A percentile compares a stretch with the other conserved stretches of the same genome.
phyloP scores from a whole-genome alignment of 495 filamentous ascomycete species.

The Penicillium paxilli region DNA sequence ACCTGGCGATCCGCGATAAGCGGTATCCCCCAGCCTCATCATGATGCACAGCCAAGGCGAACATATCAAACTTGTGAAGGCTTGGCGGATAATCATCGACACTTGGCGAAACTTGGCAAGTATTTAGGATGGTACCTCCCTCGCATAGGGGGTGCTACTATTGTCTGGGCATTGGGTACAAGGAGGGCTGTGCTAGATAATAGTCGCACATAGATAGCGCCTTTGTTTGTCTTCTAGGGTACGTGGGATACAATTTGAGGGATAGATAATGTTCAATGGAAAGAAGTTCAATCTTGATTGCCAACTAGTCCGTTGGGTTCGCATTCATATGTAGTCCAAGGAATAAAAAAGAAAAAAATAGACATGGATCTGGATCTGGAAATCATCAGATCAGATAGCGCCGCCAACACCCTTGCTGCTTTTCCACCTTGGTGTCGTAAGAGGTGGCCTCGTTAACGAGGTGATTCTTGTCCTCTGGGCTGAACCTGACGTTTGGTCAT shows the following conservation, averaged over 20 bases:
- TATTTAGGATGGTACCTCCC: conserved; percentile 24
- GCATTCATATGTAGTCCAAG: conserved; percentile 9
- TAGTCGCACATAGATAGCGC: no score
- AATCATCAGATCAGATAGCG: conserved; percentile 16
- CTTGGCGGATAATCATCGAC: conserved; percentile 39
- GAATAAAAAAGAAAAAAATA: conserved; percentile 5
- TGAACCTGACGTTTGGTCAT: conserved; percentile 11
- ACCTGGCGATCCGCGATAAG: conserved; percentile 6
- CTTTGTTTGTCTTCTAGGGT: background rate
- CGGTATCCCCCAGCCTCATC: conserved; percentile 13
- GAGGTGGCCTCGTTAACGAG: background rate
- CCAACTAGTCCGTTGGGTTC: conserved; percentile 8
- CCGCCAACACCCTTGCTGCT: conserved; percentile 18
- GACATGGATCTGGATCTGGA: conserved; percentile 1
- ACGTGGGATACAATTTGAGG: background rate
- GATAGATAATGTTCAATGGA: background rate
- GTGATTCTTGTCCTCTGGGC: conserved; percentile 1
- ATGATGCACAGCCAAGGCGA: conserved; percentile 19
- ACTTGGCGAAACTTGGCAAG: conserved; percentile 34
- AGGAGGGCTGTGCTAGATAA: conserved; percentile 6
- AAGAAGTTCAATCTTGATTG: conserved; percentile 9
- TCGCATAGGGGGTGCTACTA: conserved; percentile 17
- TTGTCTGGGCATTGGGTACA: conserved; percentile 9
- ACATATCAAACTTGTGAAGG: conserved; percentile 36
- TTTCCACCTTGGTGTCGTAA: conserved; percentile 6